Evolutionary conservation across 78 protist species (phyloP).

Genomic region (Ministeria vibrans): DNA sequence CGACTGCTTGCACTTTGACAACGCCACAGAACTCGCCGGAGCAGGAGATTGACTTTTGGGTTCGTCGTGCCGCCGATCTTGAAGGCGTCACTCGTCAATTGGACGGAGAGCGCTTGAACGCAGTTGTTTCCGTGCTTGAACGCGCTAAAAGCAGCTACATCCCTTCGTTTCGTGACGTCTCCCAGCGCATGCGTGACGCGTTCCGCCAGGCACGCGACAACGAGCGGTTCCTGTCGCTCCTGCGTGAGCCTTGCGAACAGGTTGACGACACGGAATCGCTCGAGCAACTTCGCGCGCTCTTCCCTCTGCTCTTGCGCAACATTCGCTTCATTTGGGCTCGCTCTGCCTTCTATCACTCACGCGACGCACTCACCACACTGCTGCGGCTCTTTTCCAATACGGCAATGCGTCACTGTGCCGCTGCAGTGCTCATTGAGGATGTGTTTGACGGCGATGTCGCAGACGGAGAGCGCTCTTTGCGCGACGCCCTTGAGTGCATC

Average conservation of each 20-base stretch:
- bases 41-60: conserved; percentile 72
- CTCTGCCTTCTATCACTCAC: conserved; percentile 48
- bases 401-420: conserved; percentile 59
- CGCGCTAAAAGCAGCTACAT: conserved; percentile 3
- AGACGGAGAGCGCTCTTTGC: background rate
- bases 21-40: conserved; percentile 51
- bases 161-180: background rate
- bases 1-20: too few relatives aligned
- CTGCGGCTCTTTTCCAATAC: conserved; percentile 61
- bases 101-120: conserved; percentile 27
- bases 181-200: background rate
- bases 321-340: conserved; percentile 57
- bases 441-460: conserved; percentile 61
- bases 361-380: conserved; percentile 45
- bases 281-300: conserved; percentile 36
- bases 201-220: conserved; percentile 60
- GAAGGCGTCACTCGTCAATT: conserved; percentile 54
- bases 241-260: conserved; percentile 54
- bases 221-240: conserved; percentile 37
- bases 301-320: conserved; percentile 44
- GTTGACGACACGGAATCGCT: conserved; percentile 42
- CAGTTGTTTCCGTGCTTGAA: conserved; percentile 45
- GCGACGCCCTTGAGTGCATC: conserved; percentile 32
- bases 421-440: conserved; percentile 37
- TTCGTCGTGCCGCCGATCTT: conserved; percentile 46